Conservation (phyloP, 169 alveolate species). For the Babesia bigemina region DNA sequence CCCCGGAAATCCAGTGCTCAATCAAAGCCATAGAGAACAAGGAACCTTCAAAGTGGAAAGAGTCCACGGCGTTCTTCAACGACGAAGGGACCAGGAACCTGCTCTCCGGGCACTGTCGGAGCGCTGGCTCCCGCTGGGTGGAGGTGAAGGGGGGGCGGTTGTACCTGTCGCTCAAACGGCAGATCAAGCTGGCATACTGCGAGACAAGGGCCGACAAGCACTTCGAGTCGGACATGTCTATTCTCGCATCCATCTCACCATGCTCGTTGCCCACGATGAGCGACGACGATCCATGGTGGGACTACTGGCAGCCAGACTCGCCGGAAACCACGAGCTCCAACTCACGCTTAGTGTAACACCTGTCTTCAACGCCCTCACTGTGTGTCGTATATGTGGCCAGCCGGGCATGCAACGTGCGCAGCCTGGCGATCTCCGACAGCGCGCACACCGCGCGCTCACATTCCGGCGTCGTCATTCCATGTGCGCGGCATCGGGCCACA, state of each 20-base stretch:
- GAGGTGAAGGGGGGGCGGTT: neutral
- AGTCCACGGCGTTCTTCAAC: neutral
- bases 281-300: neutral
- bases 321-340: conserved; percentile 9
- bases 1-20: neutral
- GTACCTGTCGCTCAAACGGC: conserved; percentile 2
- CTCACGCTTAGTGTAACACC: conserved; percentile 2
- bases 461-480: neutral
- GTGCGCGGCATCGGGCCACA: neutral
- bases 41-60: too few species aligned
- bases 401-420: neutral
- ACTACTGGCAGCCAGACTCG: too few species aligned
- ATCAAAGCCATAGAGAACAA: neutral
- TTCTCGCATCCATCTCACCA: neutral
- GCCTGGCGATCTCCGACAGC: conserved; percentile 5
- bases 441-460: neutral
- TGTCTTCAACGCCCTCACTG: neutral
- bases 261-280: conserved; percentile 1
- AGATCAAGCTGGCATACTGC: conserved; percentile 16
- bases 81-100: neutral
- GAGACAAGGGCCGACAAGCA: conserved; percentile 1
- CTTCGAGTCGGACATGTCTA: neutral
- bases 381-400: neutral
- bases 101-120: too few species aligned
- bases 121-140: neutral